Percentiles rank a stretch among this genome's conserved stretches.
phyloP scores from a whole-genome alignment of 306 rosid genomes.

The Senna tora region DNA sequence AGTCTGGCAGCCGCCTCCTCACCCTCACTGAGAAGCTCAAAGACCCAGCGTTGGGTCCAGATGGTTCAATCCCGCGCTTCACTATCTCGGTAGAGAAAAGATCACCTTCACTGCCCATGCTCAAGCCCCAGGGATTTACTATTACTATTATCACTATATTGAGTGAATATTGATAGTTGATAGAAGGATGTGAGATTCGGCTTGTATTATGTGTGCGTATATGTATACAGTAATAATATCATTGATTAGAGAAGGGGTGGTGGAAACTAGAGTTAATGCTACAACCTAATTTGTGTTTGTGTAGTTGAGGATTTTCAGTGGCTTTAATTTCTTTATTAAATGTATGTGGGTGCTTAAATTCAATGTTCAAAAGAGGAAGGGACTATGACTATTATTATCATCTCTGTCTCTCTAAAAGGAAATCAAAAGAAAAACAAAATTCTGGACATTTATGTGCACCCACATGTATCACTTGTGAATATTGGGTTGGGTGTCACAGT shows the following conservation, averaged over 20 bases:
- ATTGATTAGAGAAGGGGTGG: slow-evolving; percentile 41
- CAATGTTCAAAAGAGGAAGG: neutral
- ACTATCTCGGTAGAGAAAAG: slow-evolving; percentile 87
- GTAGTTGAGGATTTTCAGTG: slow-evolving; percentile 72
- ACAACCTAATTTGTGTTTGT: slow-evolving; percentile 53
- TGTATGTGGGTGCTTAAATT: slow-evolving; percentile 47
- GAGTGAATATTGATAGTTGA: neutral
- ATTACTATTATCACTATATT: too few relatives aligned
- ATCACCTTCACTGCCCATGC: slow-evolving; percentile 75
- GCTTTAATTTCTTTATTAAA: slow-evolving; percentile 70
- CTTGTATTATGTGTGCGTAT: neutral
- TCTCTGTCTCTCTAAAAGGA: too few relatives aligned
- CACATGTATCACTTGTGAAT: too few relatives aligned
- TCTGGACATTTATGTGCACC: slow-evolving; percentile 9
- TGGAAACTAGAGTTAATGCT: slow-evolving; percentile 62
- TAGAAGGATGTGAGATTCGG: slow-evolving; percentile 1
- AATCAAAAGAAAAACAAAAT: too few relatives aligned
- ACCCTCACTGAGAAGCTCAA: slow-evolving; percentile 84
- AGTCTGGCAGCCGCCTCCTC: slow-evolving; percentile 81
- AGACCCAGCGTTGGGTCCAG: slow-evolving; percentile 96
- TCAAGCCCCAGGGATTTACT: too few relatives aligned
- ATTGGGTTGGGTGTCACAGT: too few relatives aligned
- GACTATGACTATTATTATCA: too few relatives aligned
- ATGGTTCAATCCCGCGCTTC: slow-evolving; percentile 80
- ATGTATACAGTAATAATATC: slow-evolving; percentile 7